Conservation (phyloP, 177 flowering plant species). For the Vitis hybrid region DNA sequence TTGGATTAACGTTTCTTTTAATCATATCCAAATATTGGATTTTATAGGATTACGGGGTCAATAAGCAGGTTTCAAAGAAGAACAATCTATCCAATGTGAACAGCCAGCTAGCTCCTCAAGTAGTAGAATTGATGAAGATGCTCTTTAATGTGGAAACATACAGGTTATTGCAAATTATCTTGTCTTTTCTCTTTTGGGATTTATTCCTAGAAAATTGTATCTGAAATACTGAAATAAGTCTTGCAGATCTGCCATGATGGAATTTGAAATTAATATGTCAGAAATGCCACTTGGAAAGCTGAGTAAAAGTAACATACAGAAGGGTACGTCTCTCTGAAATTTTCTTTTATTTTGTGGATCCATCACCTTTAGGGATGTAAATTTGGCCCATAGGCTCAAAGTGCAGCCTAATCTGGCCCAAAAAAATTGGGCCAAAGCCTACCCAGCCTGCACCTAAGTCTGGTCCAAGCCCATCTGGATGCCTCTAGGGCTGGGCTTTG, state of each 20-base stretch:
- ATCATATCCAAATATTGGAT: background rate
- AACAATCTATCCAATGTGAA: conserved; percentile 17
- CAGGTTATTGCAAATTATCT: conserved; percentile 42
- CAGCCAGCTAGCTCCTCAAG: conserved; percentile 68
- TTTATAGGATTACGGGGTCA: conserved; percentile 87
- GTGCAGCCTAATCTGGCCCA: no score
- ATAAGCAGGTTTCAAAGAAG: conserved; percentile 49
- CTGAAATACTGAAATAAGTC: conserved; percentile 10
- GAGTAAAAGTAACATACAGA: conserved; percentile 87
- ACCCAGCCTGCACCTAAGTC: no score
- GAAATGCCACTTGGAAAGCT: conserved; percentile 99
- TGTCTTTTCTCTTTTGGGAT: conserved; percentile 4
- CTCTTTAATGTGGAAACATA: conserved; percentile 91
- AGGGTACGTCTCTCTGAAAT: conserved; percentile 41
- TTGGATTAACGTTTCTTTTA: background rate
- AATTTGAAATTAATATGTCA: conserved; percentile 92
- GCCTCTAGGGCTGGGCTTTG: no score
- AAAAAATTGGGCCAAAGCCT: no score
- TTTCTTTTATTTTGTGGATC: background rate
- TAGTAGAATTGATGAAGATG: conserved; percentile 86
- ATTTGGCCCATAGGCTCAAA: no score
- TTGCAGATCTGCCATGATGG: conserved; percentile 97
- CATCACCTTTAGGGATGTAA: no score
- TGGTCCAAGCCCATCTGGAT: no score
- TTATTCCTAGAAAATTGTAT: background rate